Base-by-base conservation (phyloP, 805 yeast species). In the Ogataea dorogensis region DNA sequence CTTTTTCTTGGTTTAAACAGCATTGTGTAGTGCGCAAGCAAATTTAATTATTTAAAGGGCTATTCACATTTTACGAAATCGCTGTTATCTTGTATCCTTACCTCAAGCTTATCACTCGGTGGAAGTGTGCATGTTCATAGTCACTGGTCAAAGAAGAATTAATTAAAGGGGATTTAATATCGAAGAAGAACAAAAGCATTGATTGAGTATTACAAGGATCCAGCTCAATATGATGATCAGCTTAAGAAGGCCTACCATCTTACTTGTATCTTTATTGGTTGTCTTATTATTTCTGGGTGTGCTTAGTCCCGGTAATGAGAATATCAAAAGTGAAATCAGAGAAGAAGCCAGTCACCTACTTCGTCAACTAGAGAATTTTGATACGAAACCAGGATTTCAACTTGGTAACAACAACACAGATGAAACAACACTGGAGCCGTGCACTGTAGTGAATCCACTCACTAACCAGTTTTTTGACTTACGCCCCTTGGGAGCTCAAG, bases 401-500 rank as follows among this genome's bases (percentile, higher is more conserved):
- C 27, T 25, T 19, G 21, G 23, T 14, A 28, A 16, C 2, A 35
- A 38, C 20, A 27, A 29, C n/a, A 31, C 41, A 10, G 51, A 33
- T 24, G 34, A 31, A 21, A 43, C 30, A 11, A 44, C 33, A 10
- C 41, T 44, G 17, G 66, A 54, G 17, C 67, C 70, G 6, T 72
- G 77, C 40, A 65, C 77, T 4, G 67, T 63, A 3, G 51, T 61
- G 10, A 67, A 68, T 26, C 70, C 72, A 1, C 43, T 58, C 11
- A 67, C 69, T 2, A 63, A 65, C 25, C 76, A 72, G 10, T 73
- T 68, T 42, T 71, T 64, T 38, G 77, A 73, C 41, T 53, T 73
- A 17, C 42, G 70, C 2, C 61, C 68, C 2, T 54, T 73, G 31
- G 58, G 67, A 3, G 46, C 59, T 11, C 15, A 49, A 17, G 54